A percentile compares a stretch with the other conserved stretches of the same genome.
These are phyloP conservation scores for Gonium pectorale DNA, from an alignment of 139 green algal species.

Conservation along the genomic window DNA sequence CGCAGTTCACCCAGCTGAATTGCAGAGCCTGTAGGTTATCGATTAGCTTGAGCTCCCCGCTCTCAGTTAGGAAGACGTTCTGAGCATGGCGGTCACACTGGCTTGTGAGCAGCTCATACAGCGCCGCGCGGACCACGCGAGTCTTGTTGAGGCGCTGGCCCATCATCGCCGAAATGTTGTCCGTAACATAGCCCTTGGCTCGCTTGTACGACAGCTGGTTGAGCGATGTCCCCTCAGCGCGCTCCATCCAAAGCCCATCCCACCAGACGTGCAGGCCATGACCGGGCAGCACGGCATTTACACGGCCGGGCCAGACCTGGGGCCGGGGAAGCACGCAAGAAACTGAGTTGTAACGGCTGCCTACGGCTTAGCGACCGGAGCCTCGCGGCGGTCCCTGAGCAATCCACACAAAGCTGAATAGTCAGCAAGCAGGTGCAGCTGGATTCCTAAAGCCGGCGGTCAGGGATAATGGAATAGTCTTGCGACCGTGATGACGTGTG, in stretches of 20 bases:
- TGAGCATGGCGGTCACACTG: slow-evolving; percentile 65
- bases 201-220: slow-evolving; percentile 63
- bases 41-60: slow-evolving; percentile 68
- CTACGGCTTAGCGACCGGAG: too few species aligned
- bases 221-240: slow-evolving; percentile 55
- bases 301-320: slow-evolving; percentile 58
- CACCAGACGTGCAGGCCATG: slow-evolving; percentile 59
- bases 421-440: too few species aligned
- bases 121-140: slow-evolving; percentile 52
- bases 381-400: too few species aligned
- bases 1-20: slow-evolving; percentile 53
- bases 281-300: slow-evolving; percentile 64
- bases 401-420: too few species aligned
- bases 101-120: slow-evolving; percentile 61
- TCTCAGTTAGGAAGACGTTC: slow-evolving; percentile 72
- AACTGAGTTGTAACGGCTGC: too few species aligned
- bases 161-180: slow-evolving; percentile 28
- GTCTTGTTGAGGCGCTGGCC: slow-evolving; percentile 57
- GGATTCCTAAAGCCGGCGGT: too few species aligned
- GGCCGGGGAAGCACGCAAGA: too few species aligned
- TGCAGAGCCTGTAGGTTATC: slow-evolving; percentile 71
- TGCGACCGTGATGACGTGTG: too few species aligned
- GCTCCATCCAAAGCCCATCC: slow-evolving; percentile 71
- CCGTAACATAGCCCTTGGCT: slow-evolving; percentile 18
- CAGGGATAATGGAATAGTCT: too few species aligned